Conservation (phyloP, 768 basidiomycete genomes). For the Mycena indigotica region DNA sequence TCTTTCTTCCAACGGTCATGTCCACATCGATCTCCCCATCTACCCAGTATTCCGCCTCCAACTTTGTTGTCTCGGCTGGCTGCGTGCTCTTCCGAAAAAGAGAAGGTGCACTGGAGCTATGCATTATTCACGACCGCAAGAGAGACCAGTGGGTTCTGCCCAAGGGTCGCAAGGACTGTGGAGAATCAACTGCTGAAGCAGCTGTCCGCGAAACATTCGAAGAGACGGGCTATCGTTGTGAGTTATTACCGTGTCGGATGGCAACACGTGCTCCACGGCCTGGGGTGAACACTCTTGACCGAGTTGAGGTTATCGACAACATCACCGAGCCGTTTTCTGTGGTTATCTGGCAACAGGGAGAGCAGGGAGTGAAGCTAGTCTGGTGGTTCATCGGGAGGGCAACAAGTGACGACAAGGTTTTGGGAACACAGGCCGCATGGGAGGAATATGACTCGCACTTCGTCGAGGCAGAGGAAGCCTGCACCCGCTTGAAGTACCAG, state of each 20-base stretch:
- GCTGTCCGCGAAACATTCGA: conserved; percentile 67
- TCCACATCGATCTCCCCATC: background rate
- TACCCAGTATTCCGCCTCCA: conserved; percentile 10
- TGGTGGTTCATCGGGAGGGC: conserved; percentile 53
- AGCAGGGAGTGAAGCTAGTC: conserved; percentile 44
- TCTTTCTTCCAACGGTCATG: background rate
- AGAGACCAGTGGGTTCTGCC: conserved; percentile 47
- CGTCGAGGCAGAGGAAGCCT: conserved; percentile 36
- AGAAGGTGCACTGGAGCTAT: conserved; percentile 35
- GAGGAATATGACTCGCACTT: conserved; percentile 46
- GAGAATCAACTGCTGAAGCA: conserved; percentile 51
- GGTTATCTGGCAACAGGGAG: conserved; percentile 21
- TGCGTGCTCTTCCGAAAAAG: conserved; percentile 40
- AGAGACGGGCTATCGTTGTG: conserved; percentile 63
- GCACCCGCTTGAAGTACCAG: conserved; percentile 39
- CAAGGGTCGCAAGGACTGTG: conserved; percentile 63
- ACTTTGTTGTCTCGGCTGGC: conserved; percentile 46
- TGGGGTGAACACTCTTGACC: conserved; percentile 40
- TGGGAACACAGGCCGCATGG: conserved; percentile 46
- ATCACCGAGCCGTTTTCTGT: conserved; percentile 40
- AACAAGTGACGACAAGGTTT: conserved; percentile 34
- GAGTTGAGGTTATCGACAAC: conserved; percentile 19
- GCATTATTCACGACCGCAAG: conserved; percentile 38
- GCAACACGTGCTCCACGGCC: conserved; percentile 56
- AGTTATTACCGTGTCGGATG: conserved; percentile 51